Percentiles rank a stretch among this genome's conserved stretches.
These are phyloP conservation scores for Monosporascus sp. DNA, from an alignment of 2,329 filamentous ascomycete genomes.

Conservation along the genomic window DNA sequence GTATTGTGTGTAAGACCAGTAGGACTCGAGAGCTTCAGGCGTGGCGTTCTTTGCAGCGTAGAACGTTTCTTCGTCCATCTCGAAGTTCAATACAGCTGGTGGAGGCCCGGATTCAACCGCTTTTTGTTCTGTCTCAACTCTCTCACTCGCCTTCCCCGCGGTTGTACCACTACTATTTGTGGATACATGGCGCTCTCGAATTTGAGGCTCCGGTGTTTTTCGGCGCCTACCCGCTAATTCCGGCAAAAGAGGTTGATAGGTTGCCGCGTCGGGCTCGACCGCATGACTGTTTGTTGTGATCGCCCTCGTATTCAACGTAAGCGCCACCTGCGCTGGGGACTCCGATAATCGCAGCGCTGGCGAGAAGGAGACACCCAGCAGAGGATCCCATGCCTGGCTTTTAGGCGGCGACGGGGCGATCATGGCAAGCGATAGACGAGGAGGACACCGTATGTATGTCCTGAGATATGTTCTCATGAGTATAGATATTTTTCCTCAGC, in stretches of 20 bases:
- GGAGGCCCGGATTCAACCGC: slow-evolving; percentile 25
- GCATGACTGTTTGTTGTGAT: background rate
- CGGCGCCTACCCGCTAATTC: background rate
- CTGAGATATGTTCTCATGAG: slow-evolving; percentile 6
- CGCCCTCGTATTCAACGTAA: slow-evolving; percentile 1
- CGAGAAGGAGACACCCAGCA: slow-evolving; percentile 28
- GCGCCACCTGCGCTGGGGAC: slow-evolving; percentile 7
- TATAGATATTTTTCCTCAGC: slow-evolving; percentile 1
- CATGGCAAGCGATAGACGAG: slow-evolving; percentile 1
- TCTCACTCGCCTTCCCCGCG: background rate
- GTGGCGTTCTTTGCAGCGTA: slow-evolving; percentile 41
- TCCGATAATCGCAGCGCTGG: slow-evolving; percentile 10
- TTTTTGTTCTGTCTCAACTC: slow-evolving; percentile 9
- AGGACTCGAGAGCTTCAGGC: slow-evolving; percentile 43
- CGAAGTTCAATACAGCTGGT: slow-evolving; percentile 35
- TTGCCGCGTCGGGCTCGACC: background rate
- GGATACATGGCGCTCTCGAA: background rate
- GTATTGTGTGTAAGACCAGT: slow-evolving; percentile 67
- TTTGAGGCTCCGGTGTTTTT: background rate
- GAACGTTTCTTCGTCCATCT: slow-evolving; percentile 42
- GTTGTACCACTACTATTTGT: background rate
- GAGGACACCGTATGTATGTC: slow-evolving; percentile 1
- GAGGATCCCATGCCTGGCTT: slow-evolving; percentile 27
- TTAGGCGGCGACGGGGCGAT: slow-evolving; percentile 23
- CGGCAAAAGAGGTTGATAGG: background rate